Evolutionary conservation across 495 filamentous ascomycete species (phyloP), one percentile per base, ranked within the genome.

Genomic region (Lentithecium fluviatile): DNA sequence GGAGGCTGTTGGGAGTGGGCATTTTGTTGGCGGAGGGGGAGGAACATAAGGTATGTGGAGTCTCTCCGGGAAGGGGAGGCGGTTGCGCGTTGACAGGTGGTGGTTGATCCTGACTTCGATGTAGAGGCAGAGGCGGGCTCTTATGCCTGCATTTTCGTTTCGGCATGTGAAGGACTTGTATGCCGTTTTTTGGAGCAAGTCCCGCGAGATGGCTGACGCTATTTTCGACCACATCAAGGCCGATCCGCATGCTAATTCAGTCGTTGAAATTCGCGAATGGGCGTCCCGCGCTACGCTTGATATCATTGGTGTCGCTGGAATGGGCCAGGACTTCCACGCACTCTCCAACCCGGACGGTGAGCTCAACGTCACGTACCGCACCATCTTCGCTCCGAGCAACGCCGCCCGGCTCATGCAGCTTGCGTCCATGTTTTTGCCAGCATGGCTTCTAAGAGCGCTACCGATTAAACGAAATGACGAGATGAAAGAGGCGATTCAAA

Each of bases 101-200:
- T n/a, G n/a, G n/a, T n/a, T n/a, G n/a, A n/a, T n/a, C n/a, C n/a
- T n/a, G n/a, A n/a, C n/a, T n/a, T n/a, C n/a, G n/a, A 20, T 48
- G 25, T 47, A 68, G 50, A 24, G 79, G 45, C 91, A 95, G 78
- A 80, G 92, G 12, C 89, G 85, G 66, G 84, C 86, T 49, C 78
- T 96, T 1, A 83, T 88, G 78, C 91, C 91, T 1, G 91, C 90
- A 0, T 97, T 97, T 68, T 76, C 85, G 12, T 95, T 88, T 69
- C 80, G 89, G 17, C 92, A 95, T 66, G 76, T 96, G 71, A 95
- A 95, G 69, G 83, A 94, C 52, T 79, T 96, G 0, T 94, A 94
- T 53, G 85, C 91, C 0, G 67, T 86, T 2, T 96, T 97, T 74
- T 96, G 90, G 90, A 42, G 62, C 43, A 95, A 95, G 72, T 79